Conservation (phyloP, 116 monocot genomes). For the Papilionanthe hybrid region DNA sequence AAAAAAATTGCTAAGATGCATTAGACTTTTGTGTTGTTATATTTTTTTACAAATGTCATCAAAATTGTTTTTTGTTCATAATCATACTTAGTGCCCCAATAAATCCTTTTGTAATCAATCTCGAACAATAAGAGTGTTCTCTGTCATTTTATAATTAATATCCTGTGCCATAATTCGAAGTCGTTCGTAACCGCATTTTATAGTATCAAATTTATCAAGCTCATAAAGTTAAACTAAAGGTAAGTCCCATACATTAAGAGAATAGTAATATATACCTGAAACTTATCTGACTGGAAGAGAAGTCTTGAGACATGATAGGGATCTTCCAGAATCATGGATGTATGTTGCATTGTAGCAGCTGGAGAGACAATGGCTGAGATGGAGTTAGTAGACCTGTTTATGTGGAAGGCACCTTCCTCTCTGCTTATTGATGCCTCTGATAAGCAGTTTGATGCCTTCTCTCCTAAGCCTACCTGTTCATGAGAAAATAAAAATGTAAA, state of each 20-base stretch:
- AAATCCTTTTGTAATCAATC: too few species aligned
- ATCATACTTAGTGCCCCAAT: too few species aligned
- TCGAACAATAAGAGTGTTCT: neutral
- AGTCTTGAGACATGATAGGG: slow-evolving; percentile 50
- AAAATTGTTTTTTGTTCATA: too few species aligned
- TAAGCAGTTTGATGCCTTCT: slow-evolving; percentile 17
- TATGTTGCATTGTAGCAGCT: slow-evolving; percentile 31
- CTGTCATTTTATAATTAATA: neutral
- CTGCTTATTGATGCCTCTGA: slow-evolving; percentile 12
- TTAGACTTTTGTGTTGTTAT: too few species aligned
- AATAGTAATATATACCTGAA: slow-evolving; percentile 28
- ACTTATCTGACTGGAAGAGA: slow-evolving; percentile 43
- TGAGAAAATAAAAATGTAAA: neutral
- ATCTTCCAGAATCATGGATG: slow-evolving; percentile 51
- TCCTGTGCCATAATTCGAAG: too few species aligned
- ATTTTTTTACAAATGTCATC: too few species aligned
- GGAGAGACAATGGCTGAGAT: slow-evolving; percentile 46
- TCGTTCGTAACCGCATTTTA: too few species aligned
- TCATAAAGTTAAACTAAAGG: neutral
- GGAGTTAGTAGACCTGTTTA: slow-evolving; percentile 50
- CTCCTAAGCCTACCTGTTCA: slow-evolving; percentile 54
- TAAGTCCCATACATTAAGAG: neutral
- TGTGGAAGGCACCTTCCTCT: slow-evolving; percentile 45
- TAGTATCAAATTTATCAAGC: neutral
- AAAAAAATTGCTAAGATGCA: too few species aligned